Percentiles rank a stretch among this genome's conserved stretches.
These are phyloP conservation scores for Lobosporangium transversale DNA, from an alignment of 192 early-diverging fungal genomes.

Conservation along the genomic window DNA sequence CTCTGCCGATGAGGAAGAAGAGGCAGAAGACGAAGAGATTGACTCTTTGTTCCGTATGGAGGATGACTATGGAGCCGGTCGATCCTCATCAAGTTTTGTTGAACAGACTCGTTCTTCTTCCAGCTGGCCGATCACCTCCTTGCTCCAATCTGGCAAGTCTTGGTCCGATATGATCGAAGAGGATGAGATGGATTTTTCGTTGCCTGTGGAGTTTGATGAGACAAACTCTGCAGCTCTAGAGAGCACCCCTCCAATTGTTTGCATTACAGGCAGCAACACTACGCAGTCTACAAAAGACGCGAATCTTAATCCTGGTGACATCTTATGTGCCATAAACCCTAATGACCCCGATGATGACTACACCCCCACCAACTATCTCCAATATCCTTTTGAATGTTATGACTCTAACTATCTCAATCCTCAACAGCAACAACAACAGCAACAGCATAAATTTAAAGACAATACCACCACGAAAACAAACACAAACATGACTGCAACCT, in stretches of 20 bases:
- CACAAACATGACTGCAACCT: too few relatives aligned
- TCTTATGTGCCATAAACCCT: constrained; percentile 5
- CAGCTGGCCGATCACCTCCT: constrained; percentile 37
- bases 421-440: constrained; percentile 6
- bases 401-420: constrained; percentile 8
- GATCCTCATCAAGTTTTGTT: neutral
- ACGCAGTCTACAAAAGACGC: neutral
- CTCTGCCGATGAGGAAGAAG: constrained; percentile 16
- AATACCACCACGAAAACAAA: constrained; percentile 15
- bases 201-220: constrained; percentile 52
- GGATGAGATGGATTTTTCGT: constrained; percentile 51
- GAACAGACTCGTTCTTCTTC: constrained; percentile 17
- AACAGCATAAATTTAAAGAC: constrained; percentile 1
- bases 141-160: constrained; percentile 36
- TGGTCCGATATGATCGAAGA: constrained; percentile 54
- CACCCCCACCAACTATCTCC: constrained; percentile 1
- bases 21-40: constrained; percentile 22
- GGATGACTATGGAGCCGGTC: constrained; percentile 28
- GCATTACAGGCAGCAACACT: neutral
- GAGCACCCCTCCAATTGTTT: neutral
- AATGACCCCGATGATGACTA: constrained; percentile 42
- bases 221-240: neutral
- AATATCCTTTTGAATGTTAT: constrained; percentile 16
- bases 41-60: constrained; percentile 51
- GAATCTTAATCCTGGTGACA: constrained; percentile 4